A percentile compares a stretch with the other conserved stretches of the same genome.
Evolutionary conservation across 352 stramenopile species (phyloP).

Genomic region (Globisporangium solare): DNA sequence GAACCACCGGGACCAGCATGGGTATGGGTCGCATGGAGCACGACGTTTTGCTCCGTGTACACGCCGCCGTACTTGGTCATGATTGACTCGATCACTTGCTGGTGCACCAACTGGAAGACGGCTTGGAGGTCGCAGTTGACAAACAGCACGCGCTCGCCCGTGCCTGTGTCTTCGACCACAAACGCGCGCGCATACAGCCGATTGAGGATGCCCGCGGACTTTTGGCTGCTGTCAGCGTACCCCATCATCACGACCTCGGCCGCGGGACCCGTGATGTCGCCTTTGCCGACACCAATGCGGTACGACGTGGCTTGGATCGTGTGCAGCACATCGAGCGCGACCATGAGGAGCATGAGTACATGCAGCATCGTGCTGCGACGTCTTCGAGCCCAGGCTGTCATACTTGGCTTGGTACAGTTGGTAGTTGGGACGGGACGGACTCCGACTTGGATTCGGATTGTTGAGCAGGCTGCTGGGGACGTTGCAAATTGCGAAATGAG

Average conservation of each 20-base stretch:
- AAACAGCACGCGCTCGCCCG: slow-evolving; percentile 26
- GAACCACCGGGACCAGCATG: slow-evolving; percentile 68
- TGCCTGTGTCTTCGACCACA: slow-evolving; percentile 35
- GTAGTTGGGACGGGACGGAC: background rate
- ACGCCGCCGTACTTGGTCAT: slow-evolving; percentile 23
- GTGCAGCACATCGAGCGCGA: background rate
- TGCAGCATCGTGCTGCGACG: background rate
- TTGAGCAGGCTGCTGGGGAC: too few relatives aligned
- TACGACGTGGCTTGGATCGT: slow-evolving; percentile 19
- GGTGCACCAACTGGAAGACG: slow-evolving; percentile 46
- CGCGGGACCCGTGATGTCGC: slow-evolving; percentile 48
- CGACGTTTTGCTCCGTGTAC: slow-evolving; percentile 58
- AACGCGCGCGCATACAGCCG: slow-evolving; percentile 58
- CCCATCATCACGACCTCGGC: slow-evolving; percentile 61
- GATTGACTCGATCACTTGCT: slow-evolving; percentile 31
- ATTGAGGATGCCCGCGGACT: slow-evolving; percentile 44
- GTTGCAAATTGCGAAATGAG: too few relatives aligned
- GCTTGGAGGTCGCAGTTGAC: slow-evolving; percentile 40
- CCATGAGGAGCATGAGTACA: background rate
- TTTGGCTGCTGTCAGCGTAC: slow-evolving; percentile 44
- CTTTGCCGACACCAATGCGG: slow-evolving; percentile 45
- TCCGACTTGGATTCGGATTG: too few relatives aligned
- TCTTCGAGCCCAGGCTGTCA: background rate
- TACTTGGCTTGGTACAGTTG: background rate
- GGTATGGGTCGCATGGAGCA: slow-evolving; percentile 72